Evolutionary conservation across 371 early-diverging fungal species (phyloP).

Genomic region (Mucor plumbeus): DNA sequence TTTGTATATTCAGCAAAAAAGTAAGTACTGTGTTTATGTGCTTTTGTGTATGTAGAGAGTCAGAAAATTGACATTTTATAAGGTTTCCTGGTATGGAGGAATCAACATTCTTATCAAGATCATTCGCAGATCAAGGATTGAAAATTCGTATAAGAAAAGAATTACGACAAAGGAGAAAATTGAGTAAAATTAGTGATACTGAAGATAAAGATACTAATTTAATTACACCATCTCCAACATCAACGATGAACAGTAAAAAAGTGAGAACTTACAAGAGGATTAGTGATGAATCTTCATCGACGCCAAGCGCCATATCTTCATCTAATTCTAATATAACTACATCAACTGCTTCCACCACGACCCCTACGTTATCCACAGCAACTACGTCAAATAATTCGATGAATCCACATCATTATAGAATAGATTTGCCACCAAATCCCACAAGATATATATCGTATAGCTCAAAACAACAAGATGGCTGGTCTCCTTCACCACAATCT

Average conservation of each 20-base stretch:
- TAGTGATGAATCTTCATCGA: background rate
- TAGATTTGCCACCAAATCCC: background rate
- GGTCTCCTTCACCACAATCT: background rate
- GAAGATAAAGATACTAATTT: conserved; percentile 6
- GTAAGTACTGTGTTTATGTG: conserved; percentile 21
- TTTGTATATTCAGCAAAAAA: conserved; percentile 91
- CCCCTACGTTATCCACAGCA: background rate
- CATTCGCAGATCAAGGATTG: conserved; percentile 95
- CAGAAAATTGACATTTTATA: background rate
- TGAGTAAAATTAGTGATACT: conserved; percentile 16
- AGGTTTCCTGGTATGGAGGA: conserved; percentile 95
- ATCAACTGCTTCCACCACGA: background rate
- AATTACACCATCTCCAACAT: background rate
- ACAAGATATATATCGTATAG: conserved; percentile 6
- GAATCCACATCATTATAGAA: background rate
- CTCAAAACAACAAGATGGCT: conserved; percentile 6
- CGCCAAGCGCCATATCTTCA: background rate
- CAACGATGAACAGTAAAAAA: conserved; percentile 2
- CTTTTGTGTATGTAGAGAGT: background rate
- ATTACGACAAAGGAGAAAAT: conserved; percentile 49
- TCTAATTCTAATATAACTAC: background rate
- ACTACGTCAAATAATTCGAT: background rate
- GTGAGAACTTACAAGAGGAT: background rate
- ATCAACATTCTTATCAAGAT: conserved; percentile 85
- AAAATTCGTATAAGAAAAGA: conserved; percentile 91